Percentiles rank a stretch among this genome's conserved stretches.
Evolutionary conservation across 139 green algal species (phyloP).

Genomic region (Protoeuglena noctilucae): DNA sequence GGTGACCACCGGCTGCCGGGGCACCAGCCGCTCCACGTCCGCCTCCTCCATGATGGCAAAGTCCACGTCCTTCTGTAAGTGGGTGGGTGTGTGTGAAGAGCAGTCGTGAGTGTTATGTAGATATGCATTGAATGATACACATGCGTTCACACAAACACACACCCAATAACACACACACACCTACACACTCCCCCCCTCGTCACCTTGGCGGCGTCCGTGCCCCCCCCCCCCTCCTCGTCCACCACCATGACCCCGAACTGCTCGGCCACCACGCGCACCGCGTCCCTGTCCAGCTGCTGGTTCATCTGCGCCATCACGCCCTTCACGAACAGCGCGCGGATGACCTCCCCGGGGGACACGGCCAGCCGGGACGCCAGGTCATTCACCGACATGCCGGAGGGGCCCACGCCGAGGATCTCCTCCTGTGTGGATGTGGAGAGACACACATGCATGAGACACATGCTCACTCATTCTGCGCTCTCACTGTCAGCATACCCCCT

Average conservation of each 20-base stretch:
- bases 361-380: constrained; percentile 66
- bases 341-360: constrained; percentile 56
- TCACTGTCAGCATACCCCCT: constrained; percentile 14
- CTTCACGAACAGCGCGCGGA: constrained; percentile 91
- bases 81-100: too few species aligned
- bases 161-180: too few species aligned
- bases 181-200: too few species aligned
- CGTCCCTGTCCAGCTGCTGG: constrained; percentile 49
- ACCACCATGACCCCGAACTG: constrained; percentile 26
- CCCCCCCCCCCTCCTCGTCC: constrained; percentile 31
- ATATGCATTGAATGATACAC: too few species aligned
- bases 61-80: too few species aligned
- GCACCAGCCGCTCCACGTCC: constrained; percentile 22
- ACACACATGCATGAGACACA: constrained; percentile 1
- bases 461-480: constrained; percentile 13
- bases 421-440: constrained; percentile 13
- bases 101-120: too few species aligned
- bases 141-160: too few species aligned
- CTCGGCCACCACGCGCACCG: constrained; percentile 13
- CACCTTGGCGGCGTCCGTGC: too few species aligned
- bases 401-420: constrained; percentile 88
- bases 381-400: constrained; percentile 67
- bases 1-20: constrained; percentile 78
- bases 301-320: constrained; percentile 82
- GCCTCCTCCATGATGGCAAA: too few species aligned